phyloP scores from a whole-genome alignment of 163 green algal species.

The Coccomyxa subellipsoidea region DNA sequence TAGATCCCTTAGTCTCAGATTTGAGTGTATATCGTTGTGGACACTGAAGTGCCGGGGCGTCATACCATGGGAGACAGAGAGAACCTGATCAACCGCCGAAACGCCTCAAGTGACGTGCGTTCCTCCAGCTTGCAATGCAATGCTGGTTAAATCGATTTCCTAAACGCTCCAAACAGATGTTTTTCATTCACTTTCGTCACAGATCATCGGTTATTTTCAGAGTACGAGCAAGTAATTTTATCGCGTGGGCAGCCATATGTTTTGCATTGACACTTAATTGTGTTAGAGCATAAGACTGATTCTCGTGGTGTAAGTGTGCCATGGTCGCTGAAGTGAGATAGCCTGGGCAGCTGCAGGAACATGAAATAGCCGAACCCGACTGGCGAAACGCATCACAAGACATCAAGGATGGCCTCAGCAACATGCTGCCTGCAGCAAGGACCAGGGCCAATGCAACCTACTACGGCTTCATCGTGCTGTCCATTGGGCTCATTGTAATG shows the following conservation, averaged over 20 bases:
- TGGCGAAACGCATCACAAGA: neutral
- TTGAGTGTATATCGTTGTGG: too few species aligned
- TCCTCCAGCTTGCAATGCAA: neutral
- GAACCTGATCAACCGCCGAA: neutral
- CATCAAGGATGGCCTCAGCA: neutral
- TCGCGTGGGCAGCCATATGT: too few species aligned
- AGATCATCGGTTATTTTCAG: too few species aligned
- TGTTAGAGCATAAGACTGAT: neutral
- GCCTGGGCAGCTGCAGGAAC: neutral
- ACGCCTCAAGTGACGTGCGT: neutral
- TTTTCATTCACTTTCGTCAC: too few species aligned
- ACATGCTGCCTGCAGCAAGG: constrained; percentile 5
- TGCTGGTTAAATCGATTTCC: too few species aligned
- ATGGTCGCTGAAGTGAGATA: neutral
- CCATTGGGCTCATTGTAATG: neutral
- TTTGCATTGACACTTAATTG: too few species aligned
- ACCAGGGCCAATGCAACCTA: neutral
- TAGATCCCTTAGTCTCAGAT: too few species aligned
- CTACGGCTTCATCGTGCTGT: constrained; percentile 6
- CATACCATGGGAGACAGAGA: neutral
- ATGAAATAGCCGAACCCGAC: neutral
- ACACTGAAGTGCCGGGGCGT: too few species aligned
- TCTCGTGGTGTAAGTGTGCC: neutral
- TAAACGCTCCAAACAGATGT: too few species aligned
- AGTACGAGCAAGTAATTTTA: too few species aligned